Evolutionary conservation across 371 early-diverging fungal genomes (phyloP).

Genomic region (Gilbertella persicaria): DNA sequence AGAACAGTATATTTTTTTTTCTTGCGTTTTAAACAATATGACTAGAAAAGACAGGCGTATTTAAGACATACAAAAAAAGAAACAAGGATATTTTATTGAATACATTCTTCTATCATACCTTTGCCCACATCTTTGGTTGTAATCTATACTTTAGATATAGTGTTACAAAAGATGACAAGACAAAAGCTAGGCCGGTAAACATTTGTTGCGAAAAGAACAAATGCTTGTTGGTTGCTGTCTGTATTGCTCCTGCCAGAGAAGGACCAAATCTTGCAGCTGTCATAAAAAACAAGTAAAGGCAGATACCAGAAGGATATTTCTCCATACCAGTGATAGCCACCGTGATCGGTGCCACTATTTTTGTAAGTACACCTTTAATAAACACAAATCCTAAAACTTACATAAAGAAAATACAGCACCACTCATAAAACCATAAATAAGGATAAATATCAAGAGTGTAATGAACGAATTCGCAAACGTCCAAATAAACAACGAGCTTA

Average conservation of each 20-base stretch:
- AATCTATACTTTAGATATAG: conserved; percentile 26
- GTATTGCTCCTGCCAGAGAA: conserved; percentile 38
- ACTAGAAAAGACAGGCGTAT: too few species aligned
- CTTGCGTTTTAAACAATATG: too few species aligned
- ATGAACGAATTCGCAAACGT: conserved; percentile 50
- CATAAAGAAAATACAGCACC: conserved; percentile 49
- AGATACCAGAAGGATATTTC: conserved; percentile 40
- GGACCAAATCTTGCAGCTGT: conserved; percentile 36
- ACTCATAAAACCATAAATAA: conserved; percentile 62
- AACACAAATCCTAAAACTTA: conserved; percentile 9
- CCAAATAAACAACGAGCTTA: conserved; percentile 65
- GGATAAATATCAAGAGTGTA: conserved; percentile 50
- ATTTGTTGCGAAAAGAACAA: conserved; percentile 39
- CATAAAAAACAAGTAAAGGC: conserved; percentile 34
- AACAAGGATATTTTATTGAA: too few species aligned
- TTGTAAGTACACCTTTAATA: neutral
- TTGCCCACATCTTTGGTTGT: conserved; percentile 16
- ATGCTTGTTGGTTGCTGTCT: conserved; percentile 25
- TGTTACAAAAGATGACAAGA: conserved; percentile 30
- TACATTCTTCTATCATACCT: conserved; percentile 25
- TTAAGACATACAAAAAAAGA: too few species aligned
- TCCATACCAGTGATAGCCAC: conserved; percentile 37
- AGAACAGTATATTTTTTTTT: too few species aligned
- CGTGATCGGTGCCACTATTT: conserved; percentile 44
- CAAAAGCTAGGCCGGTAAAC: conserved; percentile 37